A percentile compares a stretch with the other conserved stretches of the same genome.
Evolutionary conservation across 202 grass and related monocot genomes (phyloP).

Genomic region (Carex arenaria): DNA sequence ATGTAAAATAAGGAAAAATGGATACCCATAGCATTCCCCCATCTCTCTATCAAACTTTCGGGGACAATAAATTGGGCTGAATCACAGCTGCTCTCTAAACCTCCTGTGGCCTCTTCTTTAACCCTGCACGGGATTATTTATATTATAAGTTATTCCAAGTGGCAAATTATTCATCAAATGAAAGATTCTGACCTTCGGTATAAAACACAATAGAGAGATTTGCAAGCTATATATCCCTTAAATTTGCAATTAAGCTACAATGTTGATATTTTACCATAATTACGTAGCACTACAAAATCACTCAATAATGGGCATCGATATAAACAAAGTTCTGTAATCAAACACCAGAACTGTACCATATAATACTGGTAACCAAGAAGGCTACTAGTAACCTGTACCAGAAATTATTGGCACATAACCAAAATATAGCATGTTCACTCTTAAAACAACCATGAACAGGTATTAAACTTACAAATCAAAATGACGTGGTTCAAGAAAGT

Average conservation of each 20-base stretch:
- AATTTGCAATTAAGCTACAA: neutral
- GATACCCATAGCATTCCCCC: constrained; percentile 98
- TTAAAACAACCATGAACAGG: constrained; percentile 21
- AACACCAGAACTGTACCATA: neutral
- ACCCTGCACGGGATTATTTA: constrained; percentile 14
- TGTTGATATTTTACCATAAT: neutral
- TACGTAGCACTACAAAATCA: neutral
- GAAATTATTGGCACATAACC: neutral
- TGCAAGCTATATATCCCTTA: neutral
- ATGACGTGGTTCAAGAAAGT: constrained; percentile 44
- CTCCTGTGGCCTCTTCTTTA: constrained; percentile 43
- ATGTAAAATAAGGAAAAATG: constrained; percentile 17
- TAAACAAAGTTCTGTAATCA: neutral
- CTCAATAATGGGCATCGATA: neutral
- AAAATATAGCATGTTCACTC: constrained; percentile 18
- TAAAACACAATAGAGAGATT: neutral
- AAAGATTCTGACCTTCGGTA: neutral
- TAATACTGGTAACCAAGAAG: neutral
- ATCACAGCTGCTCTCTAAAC: neutral
- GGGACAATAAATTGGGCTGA: constrained; percentile 54
- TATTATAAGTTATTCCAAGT: neutral
- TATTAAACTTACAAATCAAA: constrained; percentile 25
- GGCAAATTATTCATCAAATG: neutral
- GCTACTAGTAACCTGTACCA: neutral
- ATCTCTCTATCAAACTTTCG: constrained; percentile 76